phyloP scores from a whole-genome alignment of 805 yeast species.

The Ogataea wickerhamii region DNA sequence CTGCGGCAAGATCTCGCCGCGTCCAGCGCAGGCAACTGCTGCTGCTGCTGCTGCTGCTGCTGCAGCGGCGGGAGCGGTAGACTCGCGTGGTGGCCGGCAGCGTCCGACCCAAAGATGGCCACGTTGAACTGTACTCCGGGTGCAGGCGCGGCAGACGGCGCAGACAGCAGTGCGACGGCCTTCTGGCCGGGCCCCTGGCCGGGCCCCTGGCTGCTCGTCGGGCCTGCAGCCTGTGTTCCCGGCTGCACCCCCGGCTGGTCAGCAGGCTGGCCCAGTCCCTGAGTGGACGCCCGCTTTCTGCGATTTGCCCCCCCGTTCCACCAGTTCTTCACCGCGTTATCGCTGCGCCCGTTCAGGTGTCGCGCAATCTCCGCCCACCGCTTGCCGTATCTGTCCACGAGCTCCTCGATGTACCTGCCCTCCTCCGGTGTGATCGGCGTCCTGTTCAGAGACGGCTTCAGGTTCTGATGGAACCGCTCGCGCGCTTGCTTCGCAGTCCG shows the following conservation, averaged over 20 bases:
- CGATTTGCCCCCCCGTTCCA: slow-evolving; percentile 94
- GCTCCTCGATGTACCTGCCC: slow-evolving; percentile 73
- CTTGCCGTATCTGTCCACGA: slow-evolving; percentile 78
- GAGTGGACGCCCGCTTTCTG: slow-evolving; percentile 53
- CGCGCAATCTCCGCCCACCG: slow-evolving; percentile 94
- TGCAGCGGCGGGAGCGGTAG: slow-evolving; percentile 5
- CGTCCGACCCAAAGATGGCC: slow-evolving; percentile 14
- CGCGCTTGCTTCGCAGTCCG: slow-evolving; percentile 91
- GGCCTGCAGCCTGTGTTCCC: neutral
- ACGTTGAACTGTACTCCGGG: slow-evolving; percentile 18
- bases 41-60: slow-evolving; percentile 7
- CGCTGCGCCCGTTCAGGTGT: slow-evolving; percentile 82
- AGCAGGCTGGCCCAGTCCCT: slow-evolving; percentile 15
- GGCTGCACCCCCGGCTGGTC: slow-evolving; percentile 1
- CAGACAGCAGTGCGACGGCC: no score
- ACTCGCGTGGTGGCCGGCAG: neutral
- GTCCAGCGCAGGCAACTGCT: slow-evolving; percentile 15
- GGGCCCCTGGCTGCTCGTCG: neutral
- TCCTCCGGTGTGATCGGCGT: slow-evolving; percentile 83
- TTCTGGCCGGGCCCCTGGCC: neutral
- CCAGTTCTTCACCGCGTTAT: slow-evolving; percentile 91
- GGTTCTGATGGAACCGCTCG: slow-evolving; percentile 86
- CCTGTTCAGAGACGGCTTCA: slow-evolving; percentile 79
- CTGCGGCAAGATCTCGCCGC: slow-evolving; percentile 20
- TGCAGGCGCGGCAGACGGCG: slow-evolving; percentile 6